Conservation (phyloP, 345 rosid species). For the Moricandia moricandioides region DNA sequence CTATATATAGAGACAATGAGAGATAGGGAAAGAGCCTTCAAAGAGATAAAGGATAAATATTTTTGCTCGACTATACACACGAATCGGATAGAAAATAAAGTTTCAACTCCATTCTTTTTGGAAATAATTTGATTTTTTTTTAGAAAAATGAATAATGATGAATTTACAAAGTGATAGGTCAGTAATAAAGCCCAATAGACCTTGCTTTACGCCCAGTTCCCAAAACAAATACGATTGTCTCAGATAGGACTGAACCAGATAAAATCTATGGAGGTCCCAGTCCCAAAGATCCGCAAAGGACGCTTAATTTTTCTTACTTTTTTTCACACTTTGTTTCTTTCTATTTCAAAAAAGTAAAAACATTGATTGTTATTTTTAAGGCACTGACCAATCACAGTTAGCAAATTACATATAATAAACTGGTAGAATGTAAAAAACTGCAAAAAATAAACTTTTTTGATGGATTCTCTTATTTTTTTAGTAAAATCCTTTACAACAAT, state of each 20-base stretch:
- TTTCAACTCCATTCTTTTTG: background rate
- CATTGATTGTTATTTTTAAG: background rate
- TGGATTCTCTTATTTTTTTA: no score
- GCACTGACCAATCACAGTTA: constrained; percentile 7
- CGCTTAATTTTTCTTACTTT: background rate
- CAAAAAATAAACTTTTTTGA: background rate
- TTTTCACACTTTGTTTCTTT: background rate
- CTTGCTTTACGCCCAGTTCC: background rate
- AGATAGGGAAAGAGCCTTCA: no score
- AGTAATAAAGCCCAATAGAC: constrained; percentile 6
- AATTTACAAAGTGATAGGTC: background rate
- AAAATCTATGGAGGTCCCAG: constrained; percentile 34
- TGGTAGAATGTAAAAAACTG: background rate
- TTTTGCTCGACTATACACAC: background rate
- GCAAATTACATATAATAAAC: constrained; percentile 10
- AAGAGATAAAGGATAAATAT: no score
- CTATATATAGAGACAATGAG: no score
- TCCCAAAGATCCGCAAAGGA: constrained; percentile 33
- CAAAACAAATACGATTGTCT: constrained; percentile 5
- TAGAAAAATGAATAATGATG: background rate
- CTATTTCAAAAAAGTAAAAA: background rate
- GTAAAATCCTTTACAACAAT: no score
- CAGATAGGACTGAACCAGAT: constrained; percentile 9
- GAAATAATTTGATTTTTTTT: no score
- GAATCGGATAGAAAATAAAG: background rate